A percentile compares a stretch with the other conserved stretches of the same genome.
phyloP scores from a whole-genome alignment of 192 early-diverging fungal species.

The Phlyctochytrium bullatum region DNA sequence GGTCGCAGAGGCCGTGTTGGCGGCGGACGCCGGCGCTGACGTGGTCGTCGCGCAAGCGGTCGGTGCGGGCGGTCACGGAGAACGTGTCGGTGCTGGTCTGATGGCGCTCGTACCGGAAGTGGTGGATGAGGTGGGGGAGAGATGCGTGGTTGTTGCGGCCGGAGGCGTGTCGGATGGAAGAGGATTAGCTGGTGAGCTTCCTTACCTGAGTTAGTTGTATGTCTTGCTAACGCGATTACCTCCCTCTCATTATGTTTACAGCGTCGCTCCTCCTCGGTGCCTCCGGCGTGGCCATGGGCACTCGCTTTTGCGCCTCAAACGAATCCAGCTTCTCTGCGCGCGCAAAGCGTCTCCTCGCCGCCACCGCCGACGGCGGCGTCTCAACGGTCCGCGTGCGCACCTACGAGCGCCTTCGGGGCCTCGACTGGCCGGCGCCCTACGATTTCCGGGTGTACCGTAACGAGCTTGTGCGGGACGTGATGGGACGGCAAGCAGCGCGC shows the following conservation, averaged over 20 bases:
- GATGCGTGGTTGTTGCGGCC: neutral
- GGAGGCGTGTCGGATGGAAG: neutral
- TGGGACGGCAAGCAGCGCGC: too few species aligned
- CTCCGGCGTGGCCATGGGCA: slow-evolving; percentile 43
- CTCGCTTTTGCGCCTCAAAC: slow-evolving; percentile 31
- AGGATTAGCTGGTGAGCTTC: too few species aligned
- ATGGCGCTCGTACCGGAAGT: slow-evolving; percentile 35
- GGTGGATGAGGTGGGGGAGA: slow-evolving; percentile 12
- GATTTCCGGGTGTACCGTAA: slow-evolving; percentile 3
- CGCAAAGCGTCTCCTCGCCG: slow-evolving; percentile 38
- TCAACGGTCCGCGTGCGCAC: slow-evolving; percentile 37
- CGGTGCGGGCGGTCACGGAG: slow-evolving; percentile 49
- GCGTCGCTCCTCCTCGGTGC: slow-evolving; percentile 35
- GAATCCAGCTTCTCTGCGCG: slow-evolving; percentile 1
- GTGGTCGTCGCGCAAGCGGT: slow-evolving; percentile 50
- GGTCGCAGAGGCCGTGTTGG: slow-evolving; percentile 38
- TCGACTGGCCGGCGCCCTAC: slow-evolving; percentile 29
- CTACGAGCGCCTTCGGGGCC: slow-evolving; percentile 43
- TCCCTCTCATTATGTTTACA: slow-evolving; percentile 4
- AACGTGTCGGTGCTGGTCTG: slow-evolving; percentile 11
- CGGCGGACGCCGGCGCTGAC: slow-evolving; percentile 38
- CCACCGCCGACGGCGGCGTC: slow-evolving; percentile 33
- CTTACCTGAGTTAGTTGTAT: too few species aligned
- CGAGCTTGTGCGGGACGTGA: neutral
- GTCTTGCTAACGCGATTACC: too few species aligned